Evolutionary conservation across 2,329 filamentous ascomycete genomes (phyloP).

Genomic region (Epichloe sibirici): DNA sequence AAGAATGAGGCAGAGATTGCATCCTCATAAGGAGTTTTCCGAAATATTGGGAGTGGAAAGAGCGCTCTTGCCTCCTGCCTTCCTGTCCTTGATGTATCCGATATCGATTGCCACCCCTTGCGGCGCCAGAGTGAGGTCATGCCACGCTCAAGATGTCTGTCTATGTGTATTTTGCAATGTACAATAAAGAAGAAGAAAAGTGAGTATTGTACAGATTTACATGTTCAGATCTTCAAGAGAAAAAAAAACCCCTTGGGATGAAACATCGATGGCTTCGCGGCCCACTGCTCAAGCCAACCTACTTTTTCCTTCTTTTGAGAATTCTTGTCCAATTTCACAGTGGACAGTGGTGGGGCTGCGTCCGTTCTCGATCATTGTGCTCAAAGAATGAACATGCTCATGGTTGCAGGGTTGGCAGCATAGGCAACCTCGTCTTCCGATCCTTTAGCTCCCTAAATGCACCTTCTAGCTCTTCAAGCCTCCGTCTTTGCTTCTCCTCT

Average conservation of each 20-base stretch:
- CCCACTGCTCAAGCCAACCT: background rate
- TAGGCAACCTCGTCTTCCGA: slow-evolving; percentile 43
- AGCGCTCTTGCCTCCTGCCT: background rate
- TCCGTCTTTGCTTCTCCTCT: slow-evolving; percentile 32
- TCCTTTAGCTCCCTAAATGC: slow-evolving; percentile 39
- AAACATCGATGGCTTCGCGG: no score
- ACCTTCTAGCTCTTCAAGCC: slow-evolving; percentile 42
- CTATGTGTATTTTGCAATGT: background rate
- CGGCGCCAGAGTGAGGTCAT: background rate
- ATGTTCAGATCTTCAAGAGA: background rate
- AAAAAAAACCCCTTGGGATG: background rate
- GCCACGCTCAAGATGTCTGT: background rate
- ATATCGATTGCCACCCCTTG: background rate
- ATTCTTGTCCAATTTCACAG: no score
- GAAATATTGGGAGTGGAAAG: slow-evolving; percentile 1
- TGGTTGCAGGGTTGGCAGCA: slow-evolving; percentile 29
- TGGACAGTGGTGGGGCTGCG: no score
- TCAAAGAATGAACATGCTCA: background rate
- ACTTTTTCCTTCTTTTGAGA: background rate
- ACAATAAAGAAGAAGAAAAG: background rate
- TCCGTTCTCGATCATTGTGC: background rate
- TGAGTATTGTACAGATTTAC: background rate
- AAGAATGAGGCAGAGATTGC: background rate
- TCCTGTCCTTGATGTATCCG: background rate
- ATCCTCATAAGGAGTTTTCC: background rate